A percentile compares a stretch with the other conserved stretches of the same genome.
Evolutionary conservation across 768 basidiomycete species (phyloP).

Genomic region (Trametes sanguinea): DNA sequence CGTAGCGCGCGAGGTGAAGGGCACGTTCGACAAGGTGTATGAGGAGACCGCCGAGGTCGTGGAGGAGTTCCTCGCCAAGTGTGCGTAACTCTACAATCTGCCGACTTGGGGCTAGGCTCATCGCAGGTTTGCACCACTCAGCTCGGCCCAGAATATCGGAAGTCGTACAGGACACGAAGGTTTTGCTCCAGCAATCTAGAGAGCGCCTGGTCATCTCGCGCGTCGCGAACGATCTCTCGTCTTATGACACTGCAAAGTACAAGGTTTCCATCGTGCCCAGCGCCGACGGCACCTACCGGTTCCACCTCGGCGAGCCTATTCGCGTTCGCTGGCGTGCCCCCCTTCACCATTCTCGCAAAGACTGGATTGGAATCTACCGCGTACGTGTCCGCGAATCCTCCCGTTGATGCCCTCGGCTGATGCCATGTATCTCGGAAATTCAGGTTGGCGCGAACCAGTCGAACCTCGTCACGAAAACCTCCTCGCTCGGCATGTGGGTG

Average conservation of each 20-base stretch:
- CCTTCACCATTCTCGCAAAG: conserved; percentile 78
- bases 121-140: conserved; percentile 31
- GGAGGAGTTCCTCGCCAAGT: conserved; percentile 91
- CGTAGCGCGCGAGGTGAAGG: conserved; percentile 88
- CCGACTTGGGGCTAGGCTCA: not conserved
- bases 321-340: conserved; percentile 87
- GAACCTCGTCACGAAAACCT: conserved; percentile 77
- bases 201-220: conserved; percentile 94
- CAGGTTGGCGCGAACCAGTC: conserved; percentile 89
- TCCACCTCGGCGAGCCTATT: conserved; percentile 92
- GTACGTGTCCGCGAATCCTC: conserved; percentile 40
- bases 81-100: conserved; percentile 45
- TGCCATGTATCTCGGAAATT: not conserved
- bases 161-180: conserved; percentile 91
- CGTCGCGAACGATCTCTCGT: conserved; percentile 77
- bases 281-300: conserved; percentile 55
- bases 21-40: conserved; percentile 93
- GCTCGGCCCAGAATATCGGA: conserved; percentile 88
- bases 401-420: not conserved
- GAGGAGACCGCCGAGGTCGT: conserved; percentile 92
- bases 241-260: conserved; percentile 82
- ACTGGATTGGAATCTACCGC: conserved; percentile 95
- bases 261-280: conserved; percentile 61
- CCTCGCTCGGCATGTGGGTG: conserved; percentile 89
- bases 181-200: conserved; percentile 85